phyloP scores from a whole-genome alignment of 164 flowering plant species.

The Vitis riparia region DNA sequence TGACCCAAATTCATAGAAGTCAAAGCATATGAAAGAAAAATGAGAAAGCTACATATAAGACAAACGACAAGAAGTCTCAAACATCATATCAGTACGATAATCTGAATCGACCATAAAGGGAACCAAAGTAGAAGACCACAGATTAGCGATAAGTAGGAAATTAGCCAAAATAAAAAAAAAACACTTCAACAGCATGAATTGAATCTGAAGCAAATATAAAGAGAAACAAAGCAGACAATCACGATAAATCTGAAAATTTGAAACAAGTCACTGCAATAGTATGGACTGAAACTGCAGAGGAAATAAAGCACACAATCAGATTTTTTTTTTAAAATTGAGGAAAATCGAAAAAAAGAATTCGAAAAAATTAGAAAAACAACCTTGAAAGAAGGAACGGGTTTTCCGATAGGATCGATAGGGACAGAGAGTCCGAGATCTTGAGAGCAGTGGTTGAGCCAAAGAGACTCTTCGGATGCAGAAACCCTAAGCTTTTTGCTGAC shows the following conservation, averaged over 20 bases:
- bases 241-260: no score
- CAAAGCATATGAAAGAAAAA: no score
- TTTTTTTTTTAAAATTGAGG: no score
- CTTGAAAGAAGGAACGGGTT: constrained; percentile 74
- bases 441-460: constrained; percentile 64
- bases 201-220: neutral
- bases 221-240: neutral
- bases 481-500: constrained; percentile 38
- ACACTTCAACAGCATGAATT: no score
- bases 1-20: no score
- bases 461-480: constrained; percentile 62
- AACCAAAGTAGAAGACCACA: no score
- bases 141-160: neutral
- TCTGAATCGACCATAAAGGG: no score
- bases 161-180: neutral
- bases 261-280: neutral
- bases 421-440: constrained; percentile 53
- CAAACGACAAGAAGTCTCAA: no score
- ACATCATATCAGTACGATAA: no score
- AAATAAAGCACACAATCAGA: neutral
- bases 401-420: constrained; percentile 57
- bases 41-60: no score
- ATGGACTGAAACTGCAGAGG: neutral
- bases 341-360: neutral
- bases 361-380: constrained; percentile 19